Percentiles rank a stretch among this genome's conserved stretches.
These are phyloP conservation scores for Excoecaria cochinchinensis DNA, from an alignment of 345 rosid species.

Conservation along the genomic window DNA sequence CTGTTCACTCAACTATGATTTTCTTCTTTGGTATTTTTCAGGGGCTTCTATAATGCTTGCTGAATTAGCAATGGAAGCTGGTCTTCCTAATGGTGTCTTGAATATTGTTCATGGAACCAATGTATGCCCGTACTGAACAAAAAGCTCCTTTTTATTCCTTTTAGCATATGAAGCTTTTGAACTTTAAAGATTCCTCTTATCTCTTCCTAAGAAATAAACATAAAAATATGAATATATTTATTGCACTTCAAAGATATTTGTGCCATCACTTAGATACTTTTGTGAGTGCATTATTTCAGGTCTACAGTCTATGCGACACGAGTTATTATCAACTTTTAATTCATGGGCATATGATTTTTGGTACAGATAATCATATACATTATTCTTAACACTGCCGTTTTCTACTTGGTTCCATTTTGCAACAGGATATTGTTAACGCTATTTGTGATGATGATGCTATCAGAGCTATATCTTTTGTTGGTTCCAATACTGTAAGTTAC, in stretches of 20 bases:
- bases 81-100: conserved; percentile 86
- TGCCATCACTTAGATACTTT: background rate
- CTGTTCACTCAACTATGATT: conserved; percentile 1
- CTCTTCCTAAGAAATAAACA: background rate
- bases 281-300: background rate
- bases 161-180: background rate
- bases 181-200: background rate
- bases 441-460: conserved; percentile 84
- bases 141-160: background rate
- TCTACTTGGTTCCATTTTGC: conserved; percentile 17
- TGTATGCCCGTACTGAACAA: conserved; percentile 41
- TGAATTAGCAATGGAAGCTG: conserved; percentile 94
- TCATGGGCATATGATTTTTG: no score
- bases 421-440: conserved; percentile 86
- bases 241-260: background rate
- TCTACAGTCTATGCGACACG: background rate
- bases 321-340: no score
- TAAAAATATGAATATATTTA: background rate
- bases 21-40: conserved; percentile 30
- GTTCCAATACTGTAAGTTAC: conserved; percentile 82
- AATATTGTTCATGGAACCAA: conserved; percentile 90
- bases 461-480: conserved; percentile 92
- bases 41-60: conserved; percentile 95
- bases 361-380: background rate
- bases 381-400: background rate